phyloP scores from a whole-genome alignment of 2,329 filamentous ascomycete species.

The Trichoderma hamatum region DNA sequence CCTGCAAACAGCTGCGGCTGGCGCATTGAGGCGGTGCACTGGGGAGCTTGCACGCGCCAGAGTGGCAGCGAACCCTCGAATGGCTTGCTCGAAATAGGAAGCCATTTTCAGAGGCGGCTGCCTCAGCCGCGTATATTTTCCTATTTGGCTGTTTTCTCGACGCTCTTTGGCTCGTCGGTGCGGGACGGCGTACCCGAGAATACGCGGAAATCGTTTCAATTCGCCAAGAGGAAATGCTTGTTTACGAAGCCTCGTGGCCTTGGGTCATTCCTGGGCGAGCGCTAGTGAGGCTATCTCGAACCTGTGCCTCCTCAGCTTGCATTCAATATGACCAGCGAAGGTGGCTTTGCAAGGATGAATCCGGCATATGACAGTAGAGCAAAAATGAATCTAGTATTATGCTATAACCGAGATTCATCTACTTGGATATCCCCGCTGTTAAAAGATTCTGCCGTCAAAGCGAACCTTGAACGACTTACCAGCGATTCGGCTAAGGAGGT shows the following conservation, averaged over 20 bases:
- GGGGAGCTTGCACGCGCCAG: neutral
- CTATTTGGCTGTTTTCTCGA: neutral
- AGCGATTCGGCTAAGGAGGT: neutral
- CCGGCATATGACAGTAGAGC: neutral
- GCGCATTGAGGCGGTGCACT: conserved; percentile 20
- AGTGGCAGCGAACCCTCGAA: neutral
- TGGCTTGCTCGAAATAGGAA: conserved; percentile 7
- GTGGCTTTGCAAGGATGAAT: neutral
- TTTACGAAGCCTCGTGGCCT: neutral
- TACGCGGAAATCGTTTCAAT: neutral
- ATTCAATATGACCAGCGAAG: neutral
- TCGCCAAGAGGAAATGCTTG: neutral
- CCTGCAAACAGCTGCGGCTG: neutral
- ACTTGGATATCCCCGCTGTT: neutral
- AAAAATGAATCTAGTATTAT: neutral
- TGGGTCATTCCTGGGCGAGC: neutral
- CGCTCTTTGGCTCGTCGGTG: neutral
- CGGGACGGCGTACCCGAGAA: conserved; percentile 11
- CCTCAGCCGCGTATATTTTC: neutral
- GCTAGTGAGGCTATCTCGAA: neutral
- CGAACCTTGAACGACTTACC: neutral
- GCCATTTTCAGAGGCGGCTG: neutral
- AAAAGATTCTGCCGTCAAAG: neutral
- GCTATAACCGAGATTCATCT: too few species aligned
- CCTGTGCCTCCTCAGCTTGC: neutral